A percentile compares a stretch with the other conserved stretches of the same genome.
These are phyloP conservation scores for Fusarium virguliforme DNA, from an alignment of 2,329 filamentous ascomycete genomes.

Conservation along the genomic window DNA sequence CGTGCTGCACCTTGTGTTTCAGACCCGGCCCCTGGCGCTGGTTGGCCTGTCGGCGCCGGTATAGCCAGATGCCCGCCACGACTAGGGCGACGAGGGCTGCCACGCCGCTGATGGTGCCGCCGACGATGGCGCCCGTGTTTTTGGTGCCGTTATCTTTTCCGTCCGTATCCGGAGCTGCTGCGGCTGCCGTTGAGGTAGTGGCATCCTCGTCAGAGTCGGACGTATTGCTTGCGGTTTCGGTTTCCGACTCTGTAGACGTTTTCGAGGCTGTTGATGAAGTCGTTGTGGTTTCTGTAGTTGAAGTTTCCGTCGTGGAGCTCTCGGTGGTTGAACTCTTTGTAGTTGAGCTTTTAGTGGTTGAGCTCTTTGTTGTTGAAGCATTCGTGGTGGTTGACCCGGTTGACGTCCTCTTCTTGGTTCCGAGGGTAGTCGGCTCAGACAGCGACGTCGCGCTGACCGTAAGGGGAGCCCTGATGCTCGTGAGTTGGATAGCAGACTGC, in stretches of 20 bases:
- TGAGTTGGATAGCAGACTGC: constrained; percentile 54
- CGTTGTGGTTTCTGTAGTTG: constrained; percentile 17
- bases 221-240: constrained; percentile 30
- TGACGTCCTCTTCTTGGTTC: constrained; percentile 45
- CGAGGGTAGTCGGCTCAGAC: constrained; percentile 61
- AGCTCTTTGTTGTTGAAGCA: constrained; percentile 24
- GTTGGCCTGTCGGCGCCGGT: constrained; percentile 62
- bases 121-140: constrained; percentile 68
- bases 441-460: constrained; percentile 60
- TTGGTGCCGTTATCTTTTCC: constrained; percentile 51
- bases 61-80: constrained; percentile 61
- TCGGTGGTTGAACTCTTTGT: constrained; percentile 28
- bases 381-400: constrained; percentile 26
- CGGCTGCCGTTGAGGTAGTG: constrained; percentile 41
- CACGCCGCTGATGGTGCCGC: constrained; percentile 68
- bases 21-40: constrained; percentile 61
- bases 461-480: constrained; percentile 59
- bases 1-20: constrained; percentile 58
- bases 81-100: constrained; percentile 63
- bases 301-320: constrained; percentile 27
- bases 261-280: constrained; percentile 35
- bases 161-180: constrained; percentile 51
- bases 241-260: constrained; percentile 33
- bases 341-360: constrained; percentile 20
- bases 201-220: constrained; percentile 38